A percentile compares a stretch with the other conserved stretches of the same genome.
Conservation (phyloP, 306 rosid species). For the Vigna mungo region DNA sequence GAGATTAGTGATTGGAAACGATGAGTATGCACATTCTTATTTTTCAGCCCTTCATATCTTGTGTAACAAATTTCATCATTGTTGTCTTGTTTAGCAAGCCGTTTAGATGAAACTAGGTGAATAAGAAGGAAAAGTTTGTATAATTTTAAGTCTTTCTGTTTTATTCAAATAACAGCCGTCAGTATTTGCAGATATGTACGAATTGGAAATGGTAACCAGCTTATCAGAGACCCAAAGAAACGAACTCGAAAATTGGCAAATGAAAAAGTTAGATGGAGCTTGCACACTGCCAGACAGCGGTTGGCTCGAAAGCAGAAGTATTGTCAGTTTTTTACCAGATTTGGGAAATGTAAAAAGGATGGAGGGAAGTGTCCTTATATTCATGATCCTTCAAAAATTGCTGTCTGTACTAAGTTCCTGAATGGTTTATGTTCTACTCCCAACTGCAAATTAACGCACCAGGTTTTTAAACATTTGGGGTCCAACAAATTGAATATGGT, state of each 20-base stretch:
- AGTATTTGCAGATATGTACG: conserved; percentile 75
- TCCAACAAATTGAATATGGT: conserved; percentile 48
- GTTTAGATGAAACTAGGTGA: conserved; percentile 6
- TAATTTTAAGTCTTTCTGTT: conserved; percentile 3
- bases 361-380: conserved; percentile 93
- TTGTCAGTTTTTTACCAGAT: conserved; percentile 94
- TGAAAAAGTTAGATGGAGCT: conserved; percentile 98
- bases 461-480: conserved; percentile 64
- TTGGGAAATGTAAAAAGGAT: conserved; percentile 92
- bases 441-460: conserved; percentile 93
- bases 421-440: conserved; percentile 85
- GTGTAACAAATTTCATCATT: conserved; percentile 20
- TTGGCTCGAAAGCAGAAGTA: conserved; percentile 87
- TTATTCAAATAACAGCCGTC: conserved; percentile 25
- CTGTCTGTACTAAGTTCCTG: conserved; percentile 96
- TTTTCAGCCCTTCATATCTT: conserved; percentile 32
- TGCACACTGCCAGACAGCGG: conserved; percentile 94
- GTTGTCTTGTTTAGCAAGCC: conserved; percentile 30
- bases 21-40: conserved; percentile 73
- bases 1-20: conserved; percentile 92
- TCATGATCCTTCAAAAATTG: conserved; percentile 94
- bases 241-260: conserved; percentile 87
- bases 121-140: conserved; percentile 8
- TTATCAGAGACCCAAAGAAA: conserved; percentile 90
- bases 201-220: conserved; percentile 93